Base-by-base conservation (phyloP, 352 stramenopile genomes). In the Globisporangium middletonii region DNA sequence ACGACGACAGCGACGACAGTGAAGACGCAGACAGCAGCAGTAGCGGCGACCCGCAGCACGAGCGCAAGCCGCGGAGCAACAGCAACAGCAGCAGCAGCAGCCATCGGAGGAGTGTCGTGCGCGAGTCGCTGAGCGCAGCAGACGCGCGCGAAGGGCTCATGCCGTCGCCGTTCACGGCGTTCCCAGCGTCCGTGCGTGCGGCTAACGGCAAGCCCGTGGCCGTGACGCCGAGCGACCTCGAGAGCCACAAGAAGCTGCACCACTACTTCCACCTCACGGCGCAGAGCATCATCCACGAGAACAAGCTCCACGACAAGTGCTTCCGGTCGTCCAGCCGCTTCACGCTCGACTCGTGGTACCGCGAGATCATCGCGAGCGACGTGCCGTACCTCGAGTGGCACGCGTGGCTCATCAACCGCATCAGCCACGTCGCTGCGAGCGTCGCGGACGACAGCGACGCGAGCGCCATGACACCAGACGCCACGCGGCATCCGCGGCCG, bases 221-320 rank as follows among this genome's bases (percentile, higher is more conserved):
- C 18, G 50, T 77, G 30, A 84, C 68, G 2, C 64, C 81, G 18
- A 81, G 75, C 27, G 83, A 88, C 50, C 62, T 85, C 27, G 81
- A 83, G 49, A 90, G 79, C 8, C 81, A 92, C 64, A 83, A 88
- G 57, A 92, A 92, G 58, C 68, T 95, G 26, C 77, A 95, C 33
- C 83, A 91, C 65, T 95, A 92, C 54, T 95, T 95, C 72, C 83
- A 95, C 50, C 59, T 95, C 50, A 92, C 85, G 4, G 85, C 85
- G 23, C 69, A 87, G 35, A 92, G 85, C 55, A 93, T 95, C 55
- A 92, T 95, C 48, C 78, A 93, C 63, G 83, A 95, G 59, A 92
- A 92, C 69, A 72, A 82, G 53, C 70, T 92, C 46, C 79, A 89
- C 52, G 83, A 93, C 50, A 69, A 75, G 35, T 92, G 78, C 57